phyloP scores from a whole-genome alignment of 2,329 filamentous ascomycete genomes.

The Ceratocystis albifundus region DNA sequence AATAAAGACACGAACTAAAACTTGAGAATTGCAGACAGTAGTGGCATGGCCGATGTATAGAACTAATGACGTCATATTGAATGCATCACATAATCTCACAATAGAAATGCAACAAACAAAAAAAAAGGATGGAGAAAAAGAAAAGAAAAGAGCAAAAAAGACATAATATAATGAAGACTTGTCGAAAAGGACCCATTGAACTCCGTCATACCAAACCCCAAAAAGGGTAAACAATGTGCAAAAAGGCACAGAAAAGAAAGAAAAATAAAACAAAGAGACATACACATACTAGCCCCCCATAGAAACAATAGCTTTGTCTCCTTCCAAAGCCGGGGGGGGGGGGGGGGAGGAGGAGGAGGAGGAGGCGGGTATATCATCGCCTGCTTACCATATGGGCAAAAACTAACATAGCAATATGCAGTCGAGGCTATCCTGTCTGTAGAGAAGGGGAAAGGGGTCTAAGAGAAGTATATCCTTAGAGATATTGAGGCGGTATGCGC shows the following conservation, averaged over 20 bases:
- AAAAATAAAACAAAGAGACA: neutral
- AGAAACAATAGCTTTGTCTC: neutral
- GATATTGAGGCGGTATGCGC: too few relatives aligned
- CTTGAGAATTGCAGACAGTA: too few relatives aligned
- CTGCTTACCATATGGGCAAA: neutral
- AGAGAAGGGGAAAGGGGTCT: too few relatives aligned
- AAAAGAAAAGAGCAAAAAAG: neutral
- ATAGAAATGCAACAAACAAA: neutral
- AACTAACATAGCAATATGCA: too few relatives aligned
- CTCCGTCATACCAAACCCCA: neutral
- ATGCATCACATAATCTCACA: too few relatives aligned
- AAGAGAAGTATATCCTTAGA: too few relatives aligned
- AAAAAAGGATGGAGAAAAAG: neutral
- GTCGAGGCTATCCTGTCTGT: too few relatives aligned
- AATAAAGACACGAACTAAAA: neutral
- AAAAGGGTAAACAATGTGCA: slow-evolving; percentile 14
- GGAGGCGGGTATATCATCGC: neutral
- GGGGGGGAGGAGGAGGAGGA: too few relatives aligned
- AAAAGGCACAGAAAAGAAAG: neutral
- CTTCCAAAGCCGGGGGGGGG: too few relatives aligned
- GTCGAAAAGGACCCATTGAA: slow-evolving; percentile 1
- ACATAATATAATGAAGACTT: slow-evolving; percentile 7
- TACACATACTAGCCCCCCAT: neutral
- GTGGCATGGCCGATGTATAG: too few relatives aligned
- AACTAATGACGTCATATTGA: too few relatives aligned